Evolutionary conservation across 805 yeast species (phyloP).

Genomic region (Saccharomycopsis sp.): DNA sequence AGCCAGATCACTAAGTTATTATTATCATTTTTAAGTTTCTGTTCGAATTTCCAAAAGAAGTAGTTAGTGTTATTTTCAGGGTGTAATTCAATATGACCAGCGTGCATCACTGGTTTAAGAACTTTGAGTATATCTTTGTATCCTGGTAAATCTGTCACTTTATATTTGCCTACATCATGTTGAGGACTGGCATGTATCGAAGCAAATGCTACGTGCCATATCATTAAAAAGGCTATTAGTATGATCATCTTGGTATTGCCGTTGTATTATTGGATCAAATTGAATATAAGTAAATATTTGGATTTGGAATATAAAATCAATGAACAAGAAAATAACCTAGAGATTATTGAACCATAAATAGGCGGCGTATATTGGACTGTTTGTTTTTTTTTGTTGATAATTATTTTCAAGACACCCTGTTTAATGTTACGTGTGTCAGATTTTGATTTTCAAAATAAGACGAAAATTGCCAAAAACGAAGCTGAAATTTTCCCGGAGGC

Average conservation of each 20-base stretch:
- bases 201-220: conserved; percentile 1
- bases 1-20: conserved; percentile 60
- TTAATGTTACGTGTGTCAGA: too few relatives aligned
- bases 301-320: too few relatives aligned
- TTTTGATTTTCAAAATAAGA: too few relatives aligned
- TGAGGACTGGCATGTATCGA: conserved; percentile 16
- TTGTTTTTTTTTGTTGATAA: too few relatives aligned
- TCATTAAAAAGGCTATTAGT: background rate
- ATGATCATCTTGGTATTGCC: background rate
- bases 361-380: too few relatives aligned
- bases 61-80: conserved; percentile 48
- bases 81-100: conserved; percentile 59
- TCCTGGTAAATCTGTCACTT: conserved; percentile 18
- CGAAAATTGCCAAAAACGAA: background rate
- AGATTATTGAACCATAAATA: too few relatives aligned
- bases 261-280: too few relatives aligned
- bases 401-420: too few relatives aligned
- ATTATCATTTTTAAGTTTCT: conserved; percentile 20
- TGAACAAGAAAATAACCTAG: too few relatives aligned
- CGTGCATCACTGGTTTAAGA: conserved; percentile 36
- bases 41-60: conserved; percentile 69
- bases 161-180: conserved; percentile 7
- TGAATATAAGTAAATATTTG: too few relatives aligned
- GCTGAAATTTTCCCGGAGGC: background rate
- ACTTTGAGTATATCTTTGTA: conserved; percentile 3